phyloP scores from a whole-genome alignment of 306 rosid species.

The Crotalaria pallida region DNA sequence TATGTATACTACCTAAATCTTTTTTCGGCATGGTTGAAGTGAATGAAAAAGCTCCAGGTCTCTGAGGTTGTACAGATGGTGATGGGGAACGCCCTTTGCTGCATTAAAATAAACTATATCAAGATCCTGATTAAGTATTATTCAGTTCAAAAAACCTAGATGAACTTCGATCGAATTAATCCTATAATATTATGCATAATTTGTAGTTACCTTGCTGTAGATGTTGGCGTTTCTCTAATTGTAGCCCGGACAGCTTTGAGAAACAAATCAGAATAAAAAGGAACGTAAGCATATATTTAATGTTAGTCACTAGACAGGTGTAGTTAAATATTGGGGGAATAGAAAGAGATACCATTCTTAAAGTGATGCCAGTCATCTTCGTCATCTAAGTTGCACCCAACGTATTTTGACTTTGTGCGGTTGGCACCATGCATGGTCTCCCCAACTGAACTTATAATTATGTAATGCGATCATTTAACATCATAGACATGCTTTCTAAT shows the following conservation, averaged over 20 bases:
- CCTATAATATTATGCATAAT: neutral
- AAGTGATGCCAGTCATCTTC: conserved; percentile 88
- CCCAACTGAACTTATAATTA: conserved; percentile 56
- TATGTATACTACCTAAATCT: conserved; percentile 49
- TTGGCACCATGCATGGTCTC: conserved; percentile 71
- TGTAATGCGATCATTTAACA: conserved; percentile 23
- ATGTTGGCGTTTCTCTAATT: conserved; percentile 75
- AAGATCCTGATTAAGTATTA: neutral
- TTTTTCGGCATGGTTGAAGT: conserved; percentile 72
- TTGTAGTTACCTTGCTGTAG: conserved; percentile 49
- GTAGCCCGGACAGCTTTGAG: conserved; percentile 80
- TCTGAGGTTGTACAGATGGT: conserved; percentile 53
- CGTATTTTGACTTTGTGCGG: conserved; percentile 53
- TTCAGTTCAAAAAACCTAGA: neutral
- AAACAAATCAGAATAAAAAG: conserved; percentile 25
- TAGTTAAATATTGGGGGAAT: neutral
- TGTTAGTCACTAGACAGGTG: neutral
- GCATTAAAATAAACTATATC: conserved; percentile 27
- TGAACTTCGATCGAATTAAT: neutral
- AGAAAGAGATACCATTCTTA: conserved; percentile 54
- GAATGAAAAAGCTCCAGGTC: conserved; percentile 64
- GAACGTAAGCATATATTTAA: conserved; percentile 16
- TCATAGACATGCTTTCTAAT: neutral
- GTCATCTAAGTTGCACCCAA: conserved; percentile 79
- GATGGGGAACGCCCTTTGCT: conserved; percentile 72